Conservation (phyloP, 2,329 filamentous ascomycete species). For the Plectosphaerella cucumerina region DNA sequence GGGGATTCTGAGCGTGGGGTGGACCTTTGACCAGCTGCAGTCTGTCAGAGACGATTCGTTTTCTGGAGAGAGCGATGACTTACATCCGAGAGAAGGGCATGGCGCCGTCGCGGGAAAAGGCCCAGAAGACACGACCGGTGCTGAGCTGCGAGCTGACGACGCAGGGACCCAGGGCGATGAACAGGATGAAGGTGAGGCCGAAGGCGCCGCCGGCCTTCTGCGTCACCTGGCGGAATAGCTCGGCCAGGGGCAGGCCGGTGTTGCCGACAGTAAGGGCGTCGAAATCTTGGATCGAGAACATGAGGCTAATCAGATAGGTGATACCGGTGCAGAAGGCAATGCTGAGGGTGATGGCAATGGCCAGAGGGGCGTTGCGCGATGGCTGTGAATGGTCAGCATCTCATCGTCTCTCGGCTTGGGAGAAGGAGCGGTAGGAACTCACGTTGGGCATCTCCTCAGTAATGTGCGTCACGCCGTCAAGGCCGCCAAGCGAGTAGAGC, state of each 20-base stretch:
- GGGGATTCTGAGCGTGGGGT: conserved; percentile 28
- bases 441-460: conserved; percentile 48
- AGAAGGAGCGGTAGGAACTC: conserved; percentile 13
- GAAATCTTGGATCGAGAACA: conserved; percentile 47
- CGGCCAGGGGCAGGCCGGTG: conserved; percentile 38
- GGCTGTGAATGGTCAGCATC: conserved; percentile 14
- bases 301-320: conserved; percentile 44
- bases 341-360: conserved; percentile 36
- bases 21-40: conserved; percentile 29
- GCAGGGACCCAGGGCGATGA: conserved; percentile 37
- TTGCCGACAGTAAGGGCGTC: conserved; percentile 33
- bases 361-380: conserved; percentile 31
- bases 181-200: conserved; percentile 35
- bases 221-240: conserved; percentile 41
- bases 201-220: conserved; percentile 34
- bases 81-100: conserved; percentile 28
- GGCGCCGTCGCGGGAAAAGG: conserved; percentile 38
- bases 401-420: neutral
- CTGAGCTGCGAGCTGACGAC: conserved; percentile 29
- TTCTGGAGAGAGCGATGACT: too few relatives aligned
- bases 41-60: conserved; percentile 1
- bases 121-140: conserved; percentile 31
- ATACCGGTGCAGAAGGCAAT: conserved; percentile 47
- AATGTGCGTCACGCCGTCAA: conserved; percentile 45
- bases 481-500: conserved; percentile 39